phyloP scores from a whole-genome alignment of 441 rosid genomes.

The Kokia cookei region DNA sequence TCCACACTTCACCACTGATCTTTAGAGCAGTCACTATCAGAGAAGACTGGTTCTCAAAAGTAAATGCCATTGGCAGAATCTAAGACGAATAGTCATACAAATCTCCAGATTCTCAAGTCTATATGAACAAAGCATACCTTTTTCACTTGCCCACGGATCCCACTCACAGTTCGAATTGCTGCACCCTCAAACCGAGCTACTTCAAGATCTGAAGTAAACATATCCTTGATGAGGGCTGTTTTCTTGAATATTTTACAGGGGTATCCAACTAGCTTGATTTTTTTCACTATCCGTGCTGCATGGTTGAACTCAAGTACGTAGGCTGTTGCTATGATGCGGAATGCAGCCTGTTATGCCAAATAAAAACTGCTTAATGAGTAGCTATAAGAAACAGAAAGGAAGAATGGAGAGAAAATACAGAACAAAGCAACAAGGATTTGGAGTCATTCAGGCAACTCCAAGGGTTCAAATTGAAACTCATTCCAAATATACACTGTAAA shows the following conservation, averaged over 20 bases:
- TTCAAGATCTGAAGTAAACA: conserved; percentile 96
- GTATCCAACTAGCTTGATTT: conserved; percentile 79
- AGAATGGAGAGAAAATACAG: background rate
- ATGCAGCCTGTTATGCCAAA: conserved; percentile 48
- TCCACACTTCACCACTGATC: background rate
- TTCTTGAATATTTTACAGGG: conserved; percentile 89
- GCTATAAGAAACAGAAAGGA: background rate
- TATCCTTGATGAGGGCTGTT: conserved; percentile 78
- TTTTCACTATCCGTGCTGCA: conserved; percentile 63
- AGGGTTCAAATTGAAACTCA: background rate
- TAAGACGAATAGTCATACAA: background rate
- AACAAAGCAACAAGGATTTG: background rate
- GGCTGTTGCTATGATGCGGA: conserved; percentile 83
- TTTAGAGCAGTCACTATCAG: background rate
- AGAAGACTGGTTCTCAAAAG: background rate
- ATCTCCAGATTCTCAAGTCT: background rate
- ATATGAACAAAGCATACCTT: conserved; percentile 40
- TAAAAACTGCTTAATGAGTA: conserved; percentile 14
- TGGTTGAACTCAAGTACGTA: conserved; percentile 77
- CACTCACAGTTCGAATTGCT: conserved; percentile 78
- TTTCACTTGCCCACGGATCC: conserved; percentile 88
- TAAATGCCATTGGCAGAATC: background rate
- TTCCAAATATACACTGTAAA: background rate
- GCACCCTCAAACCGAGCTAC: conserved; percentile 88
- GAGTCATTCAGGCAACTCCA: background rate